Evolutionary conservation across 1,139 yeast genomes (phyloP), one percentile per base, ranked within the genome.

Genomic region (Geotrichum phurueaensis): DNA sequence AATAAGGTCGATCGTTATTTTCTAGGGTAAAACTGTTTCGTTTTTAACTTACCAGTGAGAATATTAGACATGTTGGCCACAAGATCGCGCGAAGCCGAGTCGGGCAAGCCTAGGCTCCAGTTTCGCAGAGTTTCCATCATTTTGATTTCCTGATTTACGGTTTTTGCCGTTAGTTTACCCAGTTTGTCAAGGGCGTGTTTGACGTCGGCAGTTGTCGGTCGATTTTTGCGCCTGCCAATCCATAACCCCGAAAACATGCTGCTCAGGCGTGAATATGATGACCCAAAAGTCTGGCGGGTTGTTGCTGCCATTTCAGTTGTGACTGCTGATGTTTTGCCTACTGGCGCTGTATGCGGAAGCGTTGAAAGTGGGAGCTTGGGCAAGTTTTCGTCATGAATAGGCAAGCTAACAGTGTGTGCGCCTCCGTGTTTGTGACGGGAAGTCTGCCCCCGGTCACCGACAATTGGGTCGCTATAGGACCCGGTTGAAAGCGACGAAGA

Each of bases 71-170:
- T 31, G 33, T 60, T 60, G 43, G 52, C 25, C 15, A 58, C 58
- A n/a, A 60, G 52, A 39, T 60, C 63, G 3, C 63, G 51, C 9
- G 63, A 54, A 2, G 58, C 60, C 5, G 63, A 59, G 39, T 60
- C 63, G 1, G 63, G 59, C 57, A 57, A 39, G 7, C 58, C 60
- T 6, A 59, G 31, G 1, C 63, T 60, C 63, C 63, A 60, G 10
- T 51, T 56, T 33, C 57, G n/a, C 22, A 60, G 49, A 23, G 48
- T 23, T 9, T 60, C 56, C 48, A 57, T 20, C 31, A 57, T 51
- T 4, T 29, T 39, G 27, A 55, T 53, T 18, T 60, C 60, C 45
- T 60, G 63, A 12, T 47, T 53, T 4, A 48, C 54, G 3, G 58
- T 48, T 39, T 60, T 60, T 3, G 43, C 50, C 1, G 63, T 29